These are phyloP conservation scores for Pinus albicaulis DNA, from an alignment of 75 land plant genomes.

Conservation along the genomic window DNA sequence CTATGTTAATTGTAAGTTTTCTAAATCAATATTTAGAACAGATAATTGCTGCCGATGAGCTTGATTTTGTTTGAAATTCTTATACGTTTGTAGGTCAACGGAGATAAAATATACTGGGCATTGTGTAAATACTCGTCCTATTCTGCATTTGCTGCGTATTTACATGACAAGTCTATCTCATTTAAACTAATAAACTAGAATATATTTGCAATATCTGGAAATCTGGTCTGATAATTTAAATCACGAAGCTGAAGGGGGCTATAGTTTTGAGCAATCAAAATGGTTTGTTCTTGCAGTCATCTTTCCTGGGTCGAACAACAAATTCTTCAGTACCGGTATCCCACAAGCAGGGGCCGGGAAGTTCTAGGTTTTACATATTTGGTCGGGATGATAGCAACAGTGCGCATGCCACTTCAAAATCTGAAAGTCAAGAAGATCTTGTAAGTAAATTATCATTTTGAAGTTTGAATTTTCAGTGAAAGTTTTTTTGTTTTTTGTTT, in stretches of 20 bases:
- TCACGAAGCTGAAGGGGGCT: neutral
- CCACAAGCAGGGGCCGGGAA: constrained; percentile 46
- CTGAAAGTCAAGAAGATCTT: constrained; percentile 43
- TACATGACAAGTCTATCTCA: neutral
- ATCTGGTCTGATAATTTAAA: neutral
- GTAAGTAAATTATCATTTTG: constrained; percentile 22
- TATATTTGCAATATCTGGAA: no score
- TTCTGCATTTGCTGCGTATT: neutral
- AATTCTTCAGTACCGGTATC: constrained; percentile 39
- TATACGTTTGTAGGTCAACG: no score
- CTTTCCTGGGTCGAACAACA: constrained; percentile 60
- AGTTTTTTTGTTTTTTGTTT: no score
- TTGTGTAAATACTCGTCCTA: neutral
- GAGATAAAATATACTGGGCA: no score
- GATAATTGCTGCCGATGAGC: neutral
- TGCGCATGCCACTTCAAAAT: constrained; percentile 38
- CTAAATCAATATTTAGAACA: no score
- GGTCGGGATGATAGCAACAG: constrained; percentile 95
- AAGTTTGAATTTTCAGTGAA: neutral
- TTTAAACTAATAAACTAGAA: no score
- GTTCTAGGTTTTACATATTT: constrained; percentile 71
- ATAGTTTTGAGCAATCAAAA: neutral
- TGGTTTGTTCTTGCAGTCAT: constrained; percentile 60
- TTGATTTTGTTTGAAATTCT: neutral
- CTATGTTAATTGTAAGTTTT: no score